Evolutionary conservation across 2,329 filamentous ascomycete species (phyloP), one percentile per base, ranked within the genome.

Genomic region (Aspergillus puulaauensis): DNA sequence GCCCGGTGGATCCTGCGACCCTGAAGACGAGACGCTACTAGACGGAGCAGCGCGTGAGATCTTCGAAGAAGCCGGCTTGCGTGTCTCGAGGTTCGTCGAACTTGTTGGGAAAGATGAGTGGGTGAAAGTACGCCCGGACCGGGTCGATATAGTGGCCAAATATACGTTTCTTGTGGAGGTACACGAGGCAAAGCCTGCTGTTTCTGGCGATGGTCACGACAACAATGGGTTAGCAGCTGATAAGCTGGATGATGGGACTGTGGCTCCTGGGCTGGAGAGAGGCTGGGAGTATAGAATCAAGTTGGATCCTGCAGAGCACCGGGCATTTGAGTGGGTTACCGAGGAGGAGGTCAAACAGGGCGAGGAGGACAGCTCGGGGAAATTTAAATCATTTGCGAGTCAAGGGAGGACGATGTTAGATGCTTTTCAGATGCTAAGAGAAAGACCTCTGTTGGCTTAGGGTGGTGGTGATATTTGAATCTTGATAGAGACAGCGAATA

Each of bases 51-150:
- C 73, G 9, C 75, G 82, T 7, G 82, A 84, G 61, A 68, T 83
- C 11, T 74, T 76, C 43, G 82, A 85, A 65, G 82, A 84, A 63
- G 78, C 78, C 0, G 82, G 81, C 0, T 67, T 84, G 21, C 70
- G 70, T 44, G 77, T 81, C 3, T 76, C 68, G 21, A 67, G 67
- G 11, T 70, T 83, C 37, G 66, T 77, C 2, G 73, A 77, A 24
- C 69, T 79, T 52, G 75, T 81, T 7, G 68, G 66, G 5, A 64
- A 70, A 5, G 67, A 71, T 47, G 59, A 65, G 15, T 74, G 75
- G 66, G 67, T 69, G 45, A 62, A 64, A 62, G 67, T 64, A 41
- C 66, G 57, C 51, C 58, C 37, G 37, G 66, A 59, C 45, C 64
- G 44, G 14, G 65, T 65, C 17, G 50, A 61, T 8, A 52, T 61